These are phyloP conservation scores for Orobanche coerulescens DNA, from an alignment of 257 asterid genomes.

Conservation along the genomic window DNA sequence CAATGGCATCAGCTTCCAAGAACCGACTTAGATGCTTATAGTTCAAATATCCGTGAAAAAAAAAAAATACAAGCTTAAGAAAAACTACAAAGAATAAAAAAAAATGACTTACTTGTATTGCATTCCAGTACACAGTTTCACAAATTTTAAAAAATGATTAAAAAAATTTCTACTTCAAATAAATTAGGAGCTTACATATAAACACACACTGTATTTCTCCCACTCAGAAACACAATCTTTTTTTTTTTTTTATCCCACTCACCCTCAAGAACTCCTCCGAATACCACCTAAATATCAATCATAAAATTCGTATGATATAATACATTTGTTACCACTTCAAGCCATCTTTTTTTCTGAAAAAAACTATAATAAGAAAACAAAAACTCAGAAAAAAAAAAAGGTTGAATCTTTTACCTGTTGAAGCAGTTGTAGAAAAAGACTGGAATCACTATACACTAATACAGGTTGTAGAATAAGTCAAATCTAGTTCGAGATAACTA, in stretches of 20 bases:
- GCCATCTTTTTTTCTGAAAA: background rate
- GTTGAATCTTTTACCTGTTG: constrained; percentile 45
- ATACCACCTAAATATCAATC: constrained; percentile 95
- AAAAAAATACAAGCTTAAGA: constrained; percentile 3
- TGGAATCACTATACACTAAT: no score
- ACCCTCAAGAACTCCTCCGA: constrained; percentile 84
- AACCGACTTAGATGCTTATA: constrained; percentile 77
- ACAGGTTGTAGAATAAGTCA: no score
- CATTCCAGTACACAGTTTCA: background rate
- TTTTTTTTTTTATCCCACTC: constrained; percentile 74
- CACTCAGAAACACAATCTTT: constrained; percentile 70
- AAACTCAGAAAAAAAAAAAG: background rate
- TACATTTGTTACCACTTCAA: constrained; percentile 9
- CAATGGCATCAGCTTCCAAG: constrained; percentile 62
- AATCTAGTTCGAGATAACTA: no score
- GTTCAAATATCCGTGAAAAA: constrained; percentile 70
- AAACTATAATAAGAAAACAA: background rate
- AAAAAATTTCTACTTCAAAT: background rate
- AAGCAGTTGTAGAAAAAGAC: constrained; percentile 87
- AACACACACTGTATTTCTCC: constrained; percentile 74
- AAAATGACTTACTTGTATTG: background rate
- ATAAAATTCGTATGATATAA: no score
- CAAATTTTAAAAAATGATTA: background rate
- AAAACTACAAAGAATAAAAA: background rate
- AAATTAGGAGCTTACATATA: constrained; percentile 49